Percentiles rank a stretch among this genome's conserved stretches.
These are phyloP conservation scores for Trichophyton simii DNA, from an alignment of 2,329 filamentous ascomycete genomes.

Conservation along the genomic window DNA sequence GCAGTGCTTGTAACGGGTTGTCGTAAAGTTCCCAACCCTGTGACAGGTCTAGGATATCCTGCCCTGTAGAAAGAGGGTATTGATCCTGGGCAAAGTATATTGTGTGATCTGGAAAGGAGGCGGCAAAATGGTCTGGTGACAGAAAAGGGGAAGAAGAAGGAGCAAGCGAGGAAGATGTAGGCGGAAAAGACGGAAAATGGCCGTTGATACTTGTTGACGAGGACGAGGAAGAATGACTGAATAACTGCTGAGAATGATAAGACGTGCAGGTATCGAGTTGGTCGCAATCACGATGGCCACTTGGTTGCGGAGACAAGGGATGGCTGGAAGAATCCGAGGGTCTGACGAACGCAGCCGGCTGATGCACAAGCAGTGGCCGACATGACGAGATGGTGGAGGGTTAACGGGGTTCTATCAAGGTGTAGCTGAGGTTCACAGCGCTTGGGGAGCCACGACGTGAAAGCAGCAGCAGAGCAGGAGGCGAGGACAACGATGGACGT, in stretches of 20 bases:
- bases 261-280: neutral
- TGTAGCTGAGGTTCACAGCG: neutral
- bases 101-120: neutral
- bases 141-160: neutral
- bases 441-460: neutral
- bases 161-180: neutral
- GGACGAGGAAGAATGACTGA: neutral
- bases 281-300: neutral
- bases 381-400: constrained; percentile 1
- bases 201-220: neutral
- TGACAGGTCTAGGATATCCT: neutral
- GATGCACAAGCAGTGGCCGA: constrained; percentile 1
- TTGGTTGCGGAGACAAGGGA: neutral
- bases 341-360: neutral
- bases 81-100: neutral
- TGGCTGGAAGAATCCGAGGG: neutral
- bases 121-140: neutral
- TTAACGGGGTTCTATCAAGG: neutral
- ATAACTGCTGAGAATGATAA: neutral
- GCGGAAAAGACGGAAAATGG: too few species aligned
- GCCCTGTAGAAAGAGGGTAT: neutral
- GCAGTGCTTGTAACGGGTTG: neutral
- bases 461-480: neutral
- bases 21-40: neutral
- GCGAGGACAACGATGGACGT: neutral